Base-by-base conservation (phyloP, 2,329 filamentous ascomycete genomes). In the Calonectria multiphialidica region DNA sequence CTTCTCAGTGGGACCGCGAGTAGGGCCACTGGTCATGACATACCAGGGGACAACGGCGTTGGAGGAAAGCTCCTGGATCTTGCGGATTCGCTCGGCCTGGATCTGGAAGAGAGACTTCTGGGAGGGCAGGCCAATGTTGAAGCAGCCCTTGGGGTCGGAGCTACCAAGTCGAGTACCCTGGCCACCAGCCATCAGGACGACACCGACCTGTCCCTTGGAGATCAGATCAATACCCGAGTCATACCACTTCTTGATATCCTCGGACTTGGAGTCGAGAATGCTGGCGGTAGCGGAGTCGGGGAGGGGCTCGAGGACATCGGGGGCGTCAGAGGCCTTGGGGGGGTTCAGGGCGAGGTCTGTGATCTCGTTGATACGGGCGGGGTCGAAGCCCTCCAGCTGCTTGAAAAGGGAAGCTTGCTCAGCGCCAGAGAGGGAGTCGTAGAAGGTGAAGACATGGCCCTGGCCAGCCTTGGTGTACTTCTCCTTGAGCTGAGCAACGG, bases 1-100 rank as follows among this genome's bases (percentile, higher is more conserved):
- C 74, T 93, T 88, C 88, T 98, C 94, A n/a, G 97, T 99, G 47
- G 96, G 95, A 73, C 91, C 92, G 77, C 96, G 91, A 9, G 97
- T 99, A 55, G 97, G 97, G 5, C 97, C 97, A 80, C 95, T 98
- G 80, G 97, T 99, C 97, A 99, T 99, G 84, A 99, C 95, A 86
- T 99, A 99, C 97, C 97, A 99, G 15, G 97, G 97, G 49, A 98
- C 92, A 37, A 93, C 88, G 50, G 91, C 91, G 61, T 87, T 87
- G 72, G 92, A 89, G 50, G 96, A 96, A 75, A 98, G 88, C 80
- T 92, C 86, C 86, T 98, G 94, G 10, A 98, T 86, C 87, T 95
- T 97, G 80, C 89, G 89, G 82, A 99, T 98, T 67, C 97, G 90
- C 90, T 99, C 96, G 53, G 94, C 97, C 86, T 99, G 97, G 79